Evolutionary conservation across 768 basidiomycete species (phyloP).

Genomic region (Hygrophorus pudorinus): DNA sequence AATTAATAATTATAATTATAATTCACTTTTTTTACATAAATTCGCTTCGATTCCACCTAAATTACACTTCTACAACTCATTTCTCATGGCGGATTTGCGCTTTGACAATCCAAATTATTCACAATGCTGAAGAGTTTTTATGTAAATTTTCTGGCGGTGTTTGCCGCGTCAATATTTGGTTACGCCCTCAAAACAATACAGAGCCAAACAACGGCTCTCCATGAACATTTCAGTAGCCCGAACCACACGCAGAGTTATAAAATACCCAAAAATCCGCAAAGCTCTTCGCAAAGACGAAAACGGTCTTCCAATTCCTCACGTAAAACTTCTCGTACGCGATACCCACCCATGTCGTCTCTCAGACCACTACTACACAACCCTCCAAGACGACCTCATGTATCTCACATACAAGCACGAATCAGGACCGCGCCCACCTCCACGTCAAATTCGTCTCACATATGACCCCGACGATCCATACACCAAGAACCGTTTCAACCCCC

Average conservation of each 20-base stretch:
- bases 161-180: background rate
- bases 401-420: constrained; percentile 81
- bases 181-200: background rate
- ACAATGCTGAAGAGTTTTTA: no score
- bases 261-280: constrained; percentile 5
- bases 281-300: constrained; percentile 28
- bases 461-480: constrained; percentile 78
- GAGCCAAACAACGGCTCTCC: background rate
- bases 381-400: constrained; percentile 88
- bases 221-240: background rate
- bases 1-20: no score
- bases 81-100: no score
- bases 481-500: constrained; percentile 65
- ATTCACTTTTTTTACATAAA: no score
- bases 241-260: background rate
- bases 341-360: constrained; percentile 63
- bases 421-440: constrained; percentile 39
- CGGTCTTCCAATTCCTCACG: constrained; percentile 67
- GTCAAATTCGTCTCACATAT: constrained; percentile 55
- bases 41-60: no score
- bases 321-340: constrained; percentile 55
- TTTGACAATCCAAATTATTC: no score
- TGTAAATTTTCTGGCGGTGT: background rate
- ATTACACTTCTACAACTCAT: no score
- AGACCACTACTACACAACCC: constrained; percentile 76